A percentile compares a stretch with the other conserved stretches of the same genome.
These are phyloP conservation scores for Fusarium xylarioides DNA, from an alignment of 2,329 filamentous ascomycete species.

Conservation along the genomic window DNA sequence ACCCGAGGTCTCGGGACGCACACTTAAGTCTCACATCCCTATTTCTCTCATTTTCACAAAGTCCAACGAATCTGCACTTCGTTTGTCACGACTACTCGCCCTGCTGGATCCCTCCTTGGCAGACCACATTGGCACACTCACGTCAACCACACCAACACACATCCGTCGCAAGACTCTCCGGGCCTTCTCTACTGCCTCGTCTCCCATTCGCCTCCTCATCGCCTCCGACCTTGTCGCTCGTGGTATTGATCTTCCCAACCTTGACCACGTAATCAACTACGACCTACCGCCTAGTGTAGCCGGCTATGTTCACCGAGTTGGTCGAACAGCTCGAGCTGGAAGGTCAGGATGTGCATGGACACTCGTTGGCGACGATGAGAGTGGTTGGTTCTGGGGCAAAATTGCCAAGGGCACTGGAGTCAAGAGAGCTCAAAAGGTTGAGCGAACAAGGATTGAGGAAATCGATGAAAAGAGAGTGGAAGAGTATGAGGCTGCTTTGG, in stretches of 20 bases:
- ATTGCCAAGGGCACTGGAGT: slow-evolving; percentile 70
- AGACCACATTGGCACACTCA: slow-evolving; percentile 72
- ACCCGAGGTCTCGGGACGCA: slow-evolving; percentile 15
- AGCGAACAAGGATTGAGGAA: slow-evolving; percentile 57
- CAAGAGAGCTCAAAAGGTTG: slow-evolving; percentile 55
- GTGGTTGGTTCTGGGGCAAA: slow-evolving; percentile 90
- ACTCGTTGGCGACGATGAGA: slow-evolving; percentile 82
- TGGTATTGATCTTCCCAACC: slow-evolving; percentile 81
- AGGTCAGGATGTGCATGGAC: slow-evolving; percentile 84
- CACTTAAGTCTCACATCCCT: slow-evolving; percentile 45
- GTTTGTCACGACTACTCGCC: slow-evolving; percentile 81
- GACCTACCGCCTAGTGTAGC: slow-evolving; percentile 84
- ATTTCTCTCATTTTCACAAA: slow-evolving; percentile 85
- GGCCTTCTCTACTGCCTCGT: slow-evolving; percentile 73
- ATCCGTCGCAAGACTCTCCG: slow-evolving; percentile 73
- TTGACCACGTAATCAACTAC: slow-evolving; percentile 93
- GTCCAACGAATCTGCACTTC: slow-evolving; percentile 87
- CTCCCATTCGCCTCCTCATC: slow-evolving; percentile 77
- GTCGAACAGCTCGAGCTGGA: slow-evolving; percentile 86
- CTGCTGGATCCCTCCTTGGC: slow-evolving; percentile 70
- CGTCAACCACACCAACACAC: slow-evolving; percentile 79
- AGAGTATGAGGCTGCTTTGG: slow-evolving; percentile 66
- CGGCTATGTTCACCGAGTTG: slow-evolving; percentile 90
- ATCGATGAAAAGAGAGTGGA: slow-evolving; percentile 59
- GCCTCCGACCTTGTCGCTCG: slow-evolving; percentile 94